Base-by-base conservation (phyloP, 2,329 filamentous ascomycete species). In the Calonectria pseudoturangicola region DNA sequence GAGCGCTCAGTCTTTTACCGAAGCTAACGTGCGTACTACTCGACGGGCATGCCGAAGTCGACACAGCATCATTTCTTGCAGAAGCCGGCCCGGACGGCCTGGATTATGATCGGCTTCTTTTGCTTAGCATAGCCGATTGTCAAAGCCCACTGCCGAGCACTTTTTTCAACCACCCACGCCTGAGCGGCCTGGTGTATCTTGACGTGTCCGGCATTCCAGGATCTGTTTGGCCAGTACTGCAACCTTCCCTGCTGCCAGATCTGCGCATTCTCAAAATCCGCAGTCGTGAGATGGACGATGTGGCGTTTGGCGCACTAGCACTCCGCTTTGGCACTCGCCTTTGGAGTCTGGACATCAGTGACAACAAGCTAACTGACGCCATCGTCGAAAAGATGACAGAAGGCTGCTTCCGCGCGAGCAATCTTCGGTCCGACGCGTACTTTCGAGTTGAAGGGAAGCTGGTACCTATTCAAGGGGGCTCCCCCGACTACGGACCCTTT, bases 331-430 rank as follows among this genome's bases (percentile, higher is more conserved):
- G 71, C 74, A 79, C 6, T 13, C 86, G 84, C 33, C 79, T 92
- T 13, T 92, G 90, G 90, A 91, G 90, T 75, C 78, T 92, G 5
- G 90, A 92, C 73, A 63, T 92, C 0, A 83, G 85, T 45, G 66
- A 85, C 7, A 93, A 92, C 74, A 85, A 83, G 13, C 77, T 92
- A 12, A 87, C 86, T 0, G 90, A 92, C 75, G 75, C 45, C 2
- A 75, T 82, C 4, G 76, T 91, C 13, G 77, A 83, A 9, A 54
- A 36, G 3, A 50, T 84, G 4, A 72, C 80, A 7, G 51, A 79
- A 7, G 74, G 76, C 21, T 86, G 83, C 72, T 82, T 88, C 15
- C 79, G 80, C 3, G 63, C 70, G 15, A 74, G 77, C 9, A 78
- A 80, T 2, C 79, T 86, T n/a, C 82, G 83, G 30, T 82, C 82